Conservation (phyloP, 805 yeast genomes). For the Crinitomyces ghanaensis region DNA sequence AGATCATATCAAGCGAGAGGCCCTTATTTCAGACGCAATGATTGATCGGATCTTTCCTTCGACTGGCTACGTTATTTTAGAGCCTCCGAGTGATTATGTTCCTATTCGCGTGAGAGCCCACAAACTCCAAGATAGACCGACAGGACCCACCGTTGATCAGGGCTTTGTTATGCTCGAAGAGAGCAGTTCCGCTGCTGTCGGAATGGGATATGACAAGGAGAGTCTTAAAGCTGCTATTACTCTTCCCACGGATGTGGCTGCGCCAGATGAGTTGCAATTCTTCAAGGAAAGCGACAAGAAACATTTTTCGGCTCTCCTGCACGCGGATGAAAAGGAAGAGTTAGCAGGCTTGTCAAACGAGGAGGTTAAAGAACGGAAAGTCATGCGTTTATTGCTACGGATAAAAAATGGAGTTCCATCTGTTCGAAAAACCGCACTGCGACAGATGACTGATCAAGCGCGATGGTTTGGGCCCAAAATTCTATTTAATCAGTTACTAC, state of each 20-base stretch:
- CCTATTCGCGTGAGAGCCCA: constrained; percentile 29
- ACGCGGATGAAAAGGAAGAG: constrained; percentile 18
- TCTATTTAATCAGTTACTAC: constrained; percentile 60
- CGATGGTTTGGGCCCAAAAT: constrained; percentile 55
- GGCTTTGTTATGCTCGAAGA: constrained; percentile 46
- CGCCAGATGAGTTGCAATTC: constrained; percentile 50
- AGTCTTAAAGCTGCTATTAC: constrained; percentile 27
- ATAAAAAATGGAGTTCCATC: constrained; percentile 70
- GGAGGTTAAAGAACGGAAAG: constrained; percentile 47
- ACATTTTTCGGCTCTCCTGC: constrained; percentile 54
- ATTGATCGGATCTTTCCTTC: constrained; percentile 41
- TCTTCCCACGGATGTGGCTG: constrained; percentile 48
- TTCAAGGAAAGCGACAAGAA: constrained; percentile 63
- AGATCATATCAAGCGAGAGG: neutral
- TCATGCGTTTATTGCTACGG: constrained; percentile 51
- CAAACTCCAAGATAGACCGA: constrained; percentile 25
- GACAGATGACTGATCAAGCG: constrained; percentile 55
- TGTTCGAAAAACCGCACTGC: constrained; percentile 55
- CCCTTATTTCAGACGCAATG: constrained; percentile 32
- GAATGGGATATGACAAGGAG: too few relatives aligned
- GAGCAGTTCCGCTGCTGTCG: constrained; percentile 20
- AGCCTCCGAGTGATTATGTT: constrained; percentile 36
- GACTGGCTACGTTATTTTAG: constrained; percentile 34
- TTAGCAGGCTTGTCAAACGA: constrained; percentile 32
- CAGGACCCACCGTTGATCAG: constrained; percentile 15